Conservation (phyloP, 768 basidiomycete species). For the Lyophyllum decastes region DNA sequence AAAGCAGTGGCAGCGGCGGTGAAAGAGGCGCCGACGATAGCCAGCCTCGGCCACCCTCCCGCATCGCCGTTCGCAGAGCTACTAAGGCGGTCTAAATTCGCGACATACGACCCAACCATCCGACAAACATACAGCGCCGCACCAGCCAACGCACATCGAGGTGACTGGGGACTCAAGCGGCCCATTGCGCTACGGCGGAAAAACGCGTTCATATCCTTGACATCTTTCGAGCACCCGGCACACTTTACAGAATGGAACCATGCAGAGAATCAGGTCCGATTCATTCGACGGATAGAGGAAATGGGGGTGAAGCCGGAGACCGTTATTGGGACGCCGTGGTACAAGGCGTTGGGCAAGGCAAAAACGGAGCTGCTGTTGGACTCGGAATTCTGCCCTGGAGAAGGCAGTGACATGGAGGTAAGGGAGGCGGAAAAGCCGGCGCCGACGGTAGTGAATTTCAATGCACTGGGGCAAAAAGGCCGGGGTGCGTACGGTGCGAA, state of each 20-base stretch:
- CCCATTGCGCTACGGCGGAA: slow-evolving; percentile 69
- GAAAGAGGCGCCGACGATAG: slow-evolving; percentile 6
- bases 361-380: slow-evolving; percentile 39
- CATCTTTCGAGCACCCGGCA: slow-evolving; percentile 68
- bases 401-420: slow-evolving; percentile 10
- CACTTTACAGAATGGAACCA: slow-evolving; percentile 79
- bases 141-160: slow-evolving; percentile 69
- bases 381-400: slow-evolving; percentile 44
- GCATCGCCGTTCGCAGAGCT: slow-evolving; percentile 76
- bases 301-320: slow-evolving; percentile 44
- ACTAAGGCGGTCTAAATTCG: slow-evolving; percentile 81
- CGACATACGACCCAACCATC: slow-evolving; percentile 74
- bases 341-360: slow-evolving; percentile 36
- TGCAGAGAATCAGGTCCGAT: slow-evolving; percentile 65
- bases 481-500: slow-evolving; percentile 26
- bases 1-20: slow-evolving; percentile 14
- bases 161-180: slow-evolving; percentile 86
- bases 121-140: slow-evolving; percentile 76
- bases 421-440: slow-evolving; percentile 11
- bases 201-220: slow-evolving; percentile 65
- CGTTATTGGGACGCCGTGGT: slow-evolving; percentile 34
- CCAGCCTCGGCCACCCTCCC: slow-evolving; percentile 26
- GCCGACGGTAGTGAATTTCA: slow-evolving; percentile 13
- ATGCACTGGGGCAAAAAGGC: slow-evolving; percentile 24
- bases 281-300: slow-evolving; percentile 69